Evolutionary conservation across 768 basidiomycete genomes (phyloP).

Genomic region (Coprinopsis strossmayeri): DNA sequence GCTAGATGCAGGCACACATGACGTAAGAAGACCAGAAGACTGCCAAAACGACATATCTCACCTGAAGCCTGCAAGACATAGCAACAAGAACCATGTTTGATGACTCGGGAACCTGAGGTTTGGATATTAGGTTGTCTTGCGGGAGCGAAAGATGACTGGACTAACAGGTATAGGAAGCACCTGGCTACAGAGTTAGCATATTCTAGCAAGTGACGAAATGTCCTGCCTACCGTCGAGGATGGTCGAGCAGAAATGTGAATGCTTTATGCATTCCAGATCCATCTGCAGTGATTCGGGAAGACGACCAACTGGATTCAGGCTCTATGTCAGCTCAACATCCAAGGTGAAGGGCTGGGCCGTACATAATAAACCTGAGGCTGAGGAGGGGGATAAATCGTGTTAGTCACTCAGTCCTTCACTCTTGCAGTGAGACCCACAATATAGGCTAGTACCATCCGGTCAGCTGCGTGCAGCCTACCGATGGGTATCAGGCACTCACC

Average conservation of each 20-base stretch:
- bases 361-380: slow-evolving; percentile 62
- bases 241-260: slow-evolving; percentile 68
- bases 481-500: slow-evolving; percentile 35
- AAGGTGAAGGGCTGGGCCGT: slow-evolving; percentile 12
- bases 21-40: neutral
- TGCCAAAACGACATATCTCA: slow-evolving; percentile 22
- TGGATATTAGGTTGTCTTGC: neutral
- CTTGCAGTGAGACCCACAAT: neutral
- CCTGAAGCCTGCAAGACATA: slow-evolving; percentile 52
- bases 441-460: too few relatives aligned
- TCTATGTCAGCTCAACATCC: neutral
- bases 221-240: slow-evolving; percentile 53
- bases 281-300: slow-evolving; percentile 41
- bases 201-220: neutral
- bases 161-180: slow-evolving; percentile 58
- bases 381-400: neutral
- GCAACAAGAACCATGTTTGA: slow-evolving; percentile 67
- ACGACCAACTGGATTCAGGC: slow-evolving; percentile 45
- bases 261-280: slow-evolving; percentile 44
- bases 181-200: slow-evolving; percentile 12
- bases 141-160: neutral
- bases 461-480: too few relatives aligned
- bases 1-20: slow-evolving; percentile 25
- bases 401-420: too few relatives aligned
- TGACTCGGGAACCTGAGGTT: slow-evolving; percentile 54